These are phyloP conservation scores for Corchorus olitorius DNA, from an alignment of 345 rosid species.

Conservation along the genomic window DNA sequence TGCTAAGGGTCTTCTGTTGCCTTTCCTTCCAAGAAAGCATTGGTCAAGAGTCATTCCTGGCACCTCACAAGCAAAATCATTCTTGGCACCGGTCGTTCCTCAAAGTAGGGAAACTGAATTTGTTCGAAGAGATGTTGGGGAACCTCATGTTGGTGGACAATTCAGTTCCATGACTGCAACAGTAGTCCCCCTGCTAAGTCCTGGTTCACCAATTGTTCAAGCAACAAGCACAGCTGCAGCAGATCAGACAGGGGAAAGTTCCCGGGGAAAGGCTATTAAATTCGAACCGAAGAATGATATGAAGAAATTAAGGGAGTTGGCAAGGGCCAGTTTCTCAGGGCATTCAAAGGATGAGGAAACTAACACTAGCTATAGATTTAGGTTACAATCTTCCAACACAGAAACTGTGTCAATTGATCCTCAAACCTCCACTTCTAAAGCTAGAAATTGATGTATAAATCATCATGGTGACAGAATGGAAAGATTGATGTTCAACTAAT, in stretches of 20 bases:
- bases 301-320: constrained; percentile 52
- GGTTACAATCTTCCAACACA: constrained; percentile 16
- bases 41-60: constrained; percentile 41
- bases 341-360: constrained; percentile 30
- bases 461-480: neutral
- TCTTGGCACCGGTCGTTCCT: constrained; percentile 38
- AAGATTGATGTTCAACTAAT: neutral
- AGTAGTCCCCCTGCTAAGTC: constrained; percentile 47
- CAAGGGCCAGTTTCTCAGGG: constrained; percentile 48
- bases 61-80: constrained; percentile 34
- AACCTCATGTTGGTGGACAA: constrained; percentile 23
- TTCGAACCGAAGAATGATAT: constrained; percentile 38
- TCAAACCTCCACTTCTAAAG: constrained; percentile 26
- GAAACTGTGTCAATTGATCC: constrained; percentile 9
- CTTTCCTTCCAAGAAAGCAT: constrained; percentile 46
- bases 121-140: constrained; percentile 21
- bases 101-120: constrained; percentile 33
- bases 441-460: constrained; percentile 18
- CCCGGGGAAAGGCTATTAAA: constrained; percentile 24
- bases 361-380: constrained; percentile 22
- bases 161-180: constrained; percentile 46
- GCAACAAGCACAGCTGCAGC: constrained; percentile 16
- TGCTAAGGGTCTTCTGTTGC: constrained; percentile 48
- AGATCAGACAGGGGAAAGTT: constrained; percentile 24
- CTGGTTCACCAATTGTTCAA: constrained; percentile 36